These are phyloP conservation scores for Ganoderma multipileum DNA, from an alignment of 1,284 basidiomycete species.

Conservation along the genomic window DNA sequence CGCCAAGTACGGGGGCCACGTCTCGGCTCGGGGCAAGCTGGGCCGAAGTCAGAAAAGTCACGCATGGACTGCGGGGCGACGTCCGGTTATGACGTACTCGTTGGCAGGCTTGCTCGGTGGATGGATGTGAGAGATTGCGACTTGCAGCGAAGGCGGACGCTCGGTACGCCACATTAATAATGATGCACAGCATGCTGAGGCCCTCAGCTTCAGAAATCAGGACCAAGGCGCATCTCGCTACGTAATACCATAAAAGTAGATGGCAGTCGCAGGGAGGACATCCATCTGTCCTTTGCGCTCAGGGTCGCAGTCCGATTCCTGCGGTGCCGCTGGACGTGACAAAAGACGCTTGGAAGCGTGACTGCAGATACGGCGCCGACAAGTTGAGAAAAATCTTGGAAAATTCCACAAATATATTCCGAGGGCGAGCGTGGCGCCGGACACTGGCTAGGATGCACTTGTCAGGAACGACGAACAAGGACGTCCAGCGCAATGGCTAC, in stretches of 20 bases:
- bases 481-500: not conserved
- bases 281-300: not conserved
- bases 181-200: constrained; percentile 8
- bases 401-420: not conserved
- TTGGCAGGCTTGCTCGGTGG: not conserved
- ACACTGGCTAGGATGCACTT: not conserved
- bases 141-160: not conserved
- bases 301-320: constrained; percentile 1
- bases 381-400: not conserved
- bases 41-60: not conserved
- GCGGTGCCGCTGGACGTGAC: not conserved
- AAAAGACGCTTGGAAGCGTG: not conserved
- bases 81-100: not conserved
- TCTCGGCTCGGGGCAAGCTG: not conserved
- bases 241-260: not conserved
- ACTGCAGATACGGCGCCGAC: not conserved
- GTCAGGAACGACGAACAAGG: not conserved
- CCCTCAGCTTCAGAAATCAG: not conserved
- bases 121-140: not conserved
- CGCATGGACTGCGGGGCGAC: not conserved
- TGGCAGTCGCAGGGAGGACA: not conserved
- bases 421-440: not conserved
- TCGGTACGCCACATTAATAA: constrained; percentile 17
- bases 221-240: not conserved
- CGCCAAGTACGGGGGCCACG: not conserved